Conservation (phyloP, 805 yeast species). For the Saccharomycopsis guyanensis region DNA sequence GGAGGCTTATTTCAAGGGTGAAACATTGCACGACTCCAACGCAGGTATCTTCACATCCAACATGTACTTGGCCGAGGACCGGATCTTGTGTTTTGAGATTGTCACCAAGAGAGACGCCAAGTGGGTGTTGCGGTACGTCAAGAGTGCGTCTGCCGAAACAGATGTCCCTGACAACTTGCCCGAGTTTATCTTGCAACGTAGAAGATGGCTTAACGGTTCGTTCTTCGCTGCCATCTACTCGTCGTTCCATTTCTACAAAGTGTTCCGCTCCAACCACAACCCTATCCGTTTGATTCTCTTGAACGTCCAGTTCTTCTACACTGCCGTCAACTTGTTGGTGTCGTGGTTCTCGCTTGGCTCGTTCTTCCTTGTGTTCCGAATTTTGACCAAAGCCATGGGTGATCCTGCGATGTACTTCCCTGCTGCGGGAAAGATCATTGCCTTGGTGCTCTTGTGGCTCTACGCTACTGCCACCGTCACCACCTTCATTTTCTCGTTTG, state of each 20-base stretch:
- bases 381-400: constrained; percentile 74
- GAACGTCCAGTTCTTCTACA: constrained; percentile 73
- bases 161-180: constrained; percentile 90
- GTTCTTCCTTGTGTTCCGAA: constrained; percentile 83
- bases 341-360: constrained; percentile 94
- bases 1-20: constrained; percentile 89
- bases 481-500: constrained; percentile 85
- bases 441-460: constrained; percentile 77
- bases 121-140: constrained; percentile 81
- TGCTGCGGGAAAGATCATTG: constrained; percentile 66
- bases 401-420: constrained; percentile 32
- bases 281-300: constrained; percentile 57
- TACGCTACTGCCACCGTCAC: constrained; percentile 74
- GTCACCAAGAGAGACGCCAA: constrained; percentile 70
- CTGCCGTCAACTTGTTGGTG: constrained; percentile 62
- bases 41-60: constrained; percentile 87
- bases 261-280: constrained; percentile 77
- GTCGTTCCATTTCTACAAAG: constrained; percentile 63
- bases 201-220: constrained; percentile 97
- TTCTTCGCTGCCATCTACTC: constrained; percentile 92
- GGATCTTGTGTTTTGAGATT: constrained; percentile 89
- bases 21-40: constrained; percentile 42
- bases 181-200: constrained; percentile 83
- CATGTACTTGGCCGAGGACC: constrained; percentile 96
- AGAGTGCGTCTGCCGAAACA: constrained; percentile 84